Evolutionary conservation across 148 eudicot genomes (phyloP).

Genomic region (Rhododendron griersonianum): DNA sequence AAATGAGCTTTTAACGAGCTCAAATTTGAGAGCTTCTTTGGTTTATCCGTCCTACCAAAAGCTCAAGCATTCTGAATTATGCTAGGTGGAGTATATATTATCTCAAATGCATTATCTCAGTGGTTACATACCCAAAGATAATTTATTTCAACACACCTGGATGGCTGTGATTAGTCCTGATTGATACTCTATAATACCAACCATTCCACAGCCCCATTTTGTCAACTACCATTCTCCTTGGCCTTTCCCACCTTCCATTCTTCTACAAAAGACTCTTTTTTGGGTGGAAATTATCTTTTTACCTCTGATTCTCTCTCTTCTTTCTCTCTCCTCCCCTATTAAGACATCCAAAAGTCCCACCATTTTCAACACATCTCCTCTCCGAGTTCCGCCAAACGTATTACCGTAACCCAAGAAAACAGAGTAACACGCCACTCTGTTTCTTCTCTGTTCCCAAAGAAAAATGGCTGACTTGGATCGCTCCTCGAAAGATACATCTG

Average conservation of each 20-base stretch:
- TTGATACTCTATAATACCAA: background rate
- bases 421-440: background rate
- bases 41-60: background rate
- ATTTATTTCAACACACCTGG: background rate
- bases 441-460: background rate
- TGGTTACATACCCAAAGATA: background rate
- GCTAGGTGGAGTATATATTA: background rate
- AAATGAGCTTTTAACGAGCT: background rate
- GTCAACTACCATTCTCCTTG: background rate
- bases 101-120: background rate
- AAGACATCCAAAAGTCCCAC: background rate
- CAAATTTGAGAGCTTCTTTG: background rate
- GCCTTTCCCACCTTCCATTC: slow-evolving; percentile 3
- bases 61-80: background rate
- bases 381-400: background rate
- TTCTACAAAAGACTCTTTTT: background rate
- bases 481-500: slow-evolving; percentile 2
- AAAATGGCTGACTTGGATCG: slow-evolving; percentile 6
- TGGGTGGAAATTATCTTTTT: background rate
- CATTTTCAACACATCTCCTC: background rate
- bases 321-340: background rate
- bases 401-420: background rate
- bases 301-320: background rate
- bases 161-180: background rate
- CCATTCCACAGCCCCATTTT: background rate